Conservation (phyloP, 306 rosid genomes). For the Fragaria nilgerrensis region DNA sequence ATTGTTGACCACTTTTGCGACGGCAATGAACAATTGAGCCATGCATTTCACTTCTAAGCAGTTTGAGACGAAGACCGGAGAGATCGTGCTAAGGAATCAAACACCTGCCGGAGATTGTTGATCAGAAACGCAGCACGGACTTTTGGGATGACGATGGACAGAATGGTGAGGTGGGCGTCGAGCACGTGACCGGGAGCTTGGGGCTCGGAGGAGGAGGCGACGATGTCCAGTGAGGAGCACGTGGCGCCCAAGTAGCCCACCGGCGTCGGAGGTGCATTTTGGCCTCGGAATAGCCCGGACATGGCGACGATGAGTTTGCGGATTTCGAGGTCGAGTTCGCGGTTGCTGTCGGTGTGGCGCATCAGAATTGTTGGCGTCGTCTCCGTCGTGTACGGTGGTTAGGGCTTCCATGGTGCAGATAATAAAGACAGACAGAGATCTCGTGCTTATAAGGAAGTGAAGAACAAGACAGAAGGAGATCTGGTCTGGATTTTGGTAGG, state of each 20-base stretch:
- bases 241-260: background rate
- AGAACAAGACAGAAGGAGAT: too few species aligned
- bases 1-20: background rate
- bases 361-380: background rate
- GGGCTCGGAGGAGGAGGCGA: background rate
- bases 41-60: background rate
- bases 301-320: background rate
- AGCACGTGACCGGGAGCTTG: background rate
- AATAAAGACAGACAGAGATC: too few species aligned
- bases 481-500: too few species aligned
- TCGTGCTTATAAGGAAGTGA: too few species aligned
- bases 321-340: background rate
- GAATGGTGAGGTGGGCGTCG: background rate
- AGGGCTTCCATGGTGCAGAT: background rate
- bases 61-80: background rate
- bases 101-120: background rate
- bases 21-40: background rate
- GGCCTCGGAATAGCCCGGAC: background rate
- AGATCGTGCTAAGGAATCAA: background rate
- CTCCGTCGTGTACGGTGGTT: background rate
- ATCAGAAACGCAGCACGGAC: background rate
- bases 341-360: background rate
- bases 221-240: background rate
- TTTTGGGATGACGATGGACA: constrained; percentile 41
- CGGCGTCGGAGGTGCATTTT: background rate